A percentile compares a stretch with the other conserved stretches of the same genome.
phyloP scores from a whole-genome alignment of 805 yeast genomes.

The Candida coleopterorum region DNA sequence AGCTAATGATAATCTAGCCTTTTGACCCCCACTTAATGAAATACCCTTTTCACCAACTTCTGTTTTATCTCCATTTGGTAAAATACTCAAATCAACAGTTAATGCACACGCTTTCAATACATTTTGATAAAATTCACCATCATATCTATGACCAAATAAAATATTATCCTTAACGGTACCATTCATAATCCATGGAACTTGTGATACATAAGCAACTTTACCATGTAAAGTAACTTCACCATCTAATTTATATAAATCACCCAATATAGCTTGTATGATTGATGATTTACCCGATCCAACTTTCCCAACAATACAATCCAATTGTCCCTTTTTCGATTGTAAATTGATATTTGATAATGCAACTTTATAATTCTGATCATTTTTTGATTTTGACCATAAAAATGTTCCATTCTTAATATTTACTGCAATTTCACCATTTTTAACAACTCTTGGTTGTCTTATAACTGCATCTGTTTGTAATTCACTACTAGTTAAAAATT shows the following conservation, averaged over 20 bases:
- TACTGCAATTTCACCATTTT: constrained; percentile 64
- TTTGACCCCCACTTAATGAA: constrained; percentile 95
- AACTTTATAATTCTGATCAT: constrained; percentile 49
- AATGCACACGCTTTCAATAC: constrained; percentile 89
- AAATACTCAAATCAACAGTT: constrained; percentile 64
- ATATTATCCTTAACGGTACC: constrained; percentile 90
- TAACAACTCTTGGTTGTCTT: constrained; percentile 43
- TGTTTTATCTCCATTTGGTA: constrained; percentile 88
- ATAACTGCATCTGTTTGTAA: constrained; percentile 76
- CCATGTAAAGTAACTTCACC: constrained; percentile 77
- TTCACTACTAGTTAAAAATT: constrained; percentile 71
- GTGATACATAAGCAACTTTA: constrained; percentile 82
- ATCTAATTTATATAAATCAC: constrained; percentile 71
- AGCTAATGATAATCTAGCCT: constrained; percentile 91
- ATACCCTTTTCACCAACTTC: constrained; percentile 97
- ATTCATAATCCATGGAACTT: constrained; percentile 96
- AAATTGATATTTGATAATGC: constrained; percentile 63
- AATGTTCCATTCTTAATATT: constrained; percentile 63
- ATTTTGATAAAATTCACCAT: constrained; percentile 71
- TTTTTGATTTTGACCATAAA: constrained; percentile 72
- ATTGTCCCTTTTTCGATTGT: constrained; percentile 65
- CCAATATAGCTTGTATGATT: constrained; percentile 70
- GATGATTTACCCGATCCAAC: constrained; percentile 93
- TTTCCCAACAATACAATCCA: constrained; percentile 81
- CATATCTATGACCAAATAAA: constrained; percentile 81